Base-by-base conservation (phyloP, 2,329 filamentous ascomycete genomes). In the Colletotrichum melonis region DNA sequence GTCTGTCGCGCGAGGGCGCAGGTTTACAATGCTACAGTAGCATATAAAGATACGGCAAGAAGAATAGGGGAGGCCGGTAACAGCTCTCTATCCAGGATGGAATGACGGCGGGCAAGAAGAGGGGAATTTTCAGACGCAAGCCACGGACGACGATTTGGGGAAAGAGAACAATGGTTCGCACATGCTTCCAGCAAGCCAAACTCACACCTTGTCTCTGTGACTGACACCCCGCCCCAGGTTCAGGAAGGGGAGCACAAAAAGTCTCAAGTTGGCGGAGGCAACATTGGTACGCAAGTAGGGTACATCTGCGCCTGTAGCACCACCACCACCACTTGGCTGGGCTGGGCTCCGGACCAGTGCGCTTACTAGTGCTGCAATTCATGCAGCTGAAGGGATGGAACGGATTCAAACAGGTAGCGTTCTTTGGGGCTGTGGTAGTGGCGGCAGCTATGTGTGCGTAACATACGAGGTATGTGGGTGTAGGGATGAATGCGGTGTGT, bases 141-240 rank as follows among this genome's bases (percentile, higher is more conserved):
- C 70, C 70, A 73, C 70, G 59, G 67, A 56, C 46, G 60, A 49
- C 66, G 32, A 64, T 65, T 73, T 65, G 70, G 70, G 67, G 70
- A 64, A 70, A 35, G 26, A 38, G 60, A 42, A 38, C 38, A 57
- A 60, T 72, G 57, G 14, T 54, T 59, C 38, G 58, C 69, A 69
- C 66, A 70, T 64, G 70, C 60, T 32, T 16, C 42, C 30, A 56
- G 49, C 30, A n/a, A 66, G 68, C 67, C 60, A 60, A 62, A 46
- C 65, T 49, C 16, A 16, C 22, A 24, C 66, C 59, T 26, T 19
- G n/a, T 24, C 46, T 22, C 62, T 26, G 32, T 22, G 19, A 49
- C 42, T 22, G 30, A 28, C 70, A 70, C 35, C 30, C 59, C 32
- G 49, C 59, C 59, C 22, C 52, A 56, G 38, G 6, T 69, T 64